These are phyloP conservation scores for Xylaria telfairii DNA, from an alignment of 495 filamentous ascomycete species.

Conservation along the genomic window DNA sequence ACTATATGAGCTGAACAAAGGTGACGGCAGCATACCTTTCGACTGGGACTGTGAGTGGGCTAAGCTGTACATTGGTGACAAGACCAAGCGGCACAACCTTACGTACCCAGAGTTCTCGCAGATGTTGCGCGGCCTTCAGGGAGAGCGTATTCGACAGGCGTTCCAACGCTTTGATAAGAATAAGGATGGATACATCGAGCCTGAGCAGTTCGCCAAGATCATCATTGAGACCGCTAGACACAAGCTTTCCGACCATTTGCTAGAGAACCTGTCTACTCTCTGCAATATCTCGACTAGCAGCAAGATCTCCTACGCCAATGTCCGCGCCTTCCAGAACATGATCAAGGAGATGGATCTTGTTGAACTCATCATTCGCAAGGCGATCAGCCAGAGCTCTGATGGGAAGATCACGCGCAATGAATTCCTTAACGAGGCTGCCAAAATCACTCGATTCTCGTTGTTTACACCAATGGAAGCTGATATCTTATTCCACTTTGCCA, in stretches of 20 bases:
- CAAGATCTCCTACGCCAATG: conserved; percentile 97
- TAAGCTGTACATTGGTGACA: conserved; percentile 88
- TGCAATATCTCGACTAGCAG: conserved; percentile 92
- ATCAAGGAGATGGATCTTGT: conserved; percentile 97
- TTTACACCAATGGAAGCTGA: conserved; percentile 99
- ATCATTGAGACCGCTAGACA: conserved; percentile 92
- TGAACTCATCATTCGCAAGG: conserved; percentile 86
- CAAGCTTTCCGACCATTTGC: conserved; percentile 95
- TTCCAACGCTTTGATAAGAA: conserved; percentile 92
- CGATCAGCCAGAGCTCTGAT: conserved; percentile 80
- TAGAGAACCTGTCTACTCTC: conserved; percentile 90
- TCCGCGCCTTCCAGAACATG: conserved; percentile 95
- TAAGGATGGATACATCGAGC: conserved; percentile 95
- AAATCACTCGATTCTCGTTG: conserved; percentile 86
- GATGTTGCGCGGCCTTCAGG: conserved; percentile 95
- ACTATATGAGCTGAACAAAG: conserved; percentile 84
- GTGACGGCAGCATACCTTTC: conserved; percentile 81
- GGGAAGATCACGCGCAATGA: conserved; percentile 93
- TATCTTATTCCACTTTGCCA: conserved; percentile 98
- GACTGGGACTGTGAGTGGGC: conserved; percentile 98
- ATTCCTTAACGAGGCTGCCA: conserved; percentile 92
- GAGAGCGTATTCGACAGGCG: conserved; percentile 92
- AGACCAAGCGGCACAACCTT: conserved; percentile 82
- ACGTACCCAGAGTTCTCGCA: conserved; percentile 98
- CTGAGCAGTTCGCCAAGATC: conserved; percentile 94